A percentile compares a stretch with the other conserved stretches of the same genome.
Conservation (phyloP, 805 yeast species). For the Komagataella kurtzmanii region DNA sequence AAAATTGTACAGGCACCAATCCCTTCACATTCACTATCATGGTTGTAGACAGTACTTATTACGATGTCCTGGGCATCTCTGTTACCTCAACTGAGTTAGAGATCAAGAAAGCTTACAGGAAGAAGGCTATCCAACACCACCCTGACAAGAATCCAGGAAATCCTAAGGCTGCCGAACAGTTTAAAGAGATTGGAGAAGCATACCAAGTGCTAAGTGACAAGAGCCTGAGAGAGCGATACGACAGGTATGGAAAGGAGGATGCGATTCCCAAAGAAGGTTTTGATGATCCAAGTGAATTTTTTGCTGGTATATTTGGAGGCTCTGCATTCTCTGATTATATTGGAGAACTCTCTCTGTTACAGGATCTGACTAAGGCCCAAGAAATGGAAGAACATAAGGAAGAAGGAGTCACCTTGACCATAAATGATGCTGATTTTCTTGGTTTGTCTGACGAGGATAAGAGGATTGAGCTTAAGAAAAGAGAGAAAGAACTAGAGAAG, state of each 20-base stretch:
- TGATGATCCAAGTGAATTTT: slow-evolving; percentile 64
- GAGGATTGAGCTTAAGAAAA: slow-evolving; percentile 16
- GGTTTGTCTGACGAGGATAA: slow-evolving; percentile 14
- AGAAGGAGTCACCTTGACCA: slow-evolving; percentile 11
- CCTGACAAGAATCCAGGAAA: slow-evolving; percentile 76
- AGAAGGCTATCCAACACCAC: slow-evolving; percentile 62
- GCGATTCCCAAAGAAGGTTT: slow-evolving; percentile 61
- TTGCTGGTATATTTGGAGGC: slow-evolving; percentile 72
- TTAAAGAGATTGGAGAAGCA: slow-evolving; percentile 52
- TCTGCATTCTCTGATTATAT: slow-evolving; percentile 78
- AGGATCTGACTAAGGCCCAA: slow-evolving; percentile 41
- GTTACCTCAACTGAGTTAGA: slow-evolving; percentile 49
- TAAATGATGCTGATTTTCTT: slow-evolving; percentile 9
- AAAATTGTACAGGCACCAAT: background rate
- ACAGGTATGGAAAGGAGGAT: slow-evolving; percentile 62
- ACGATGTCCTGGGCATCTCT: slow-evolving; percentile 48
- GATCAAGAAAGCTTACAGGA: slow-evolving; percentile 70
- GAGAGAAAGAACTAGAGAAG: slow-evolving; percentile 16
- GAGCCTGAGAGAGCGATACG: slow-evolving; percentile 50
- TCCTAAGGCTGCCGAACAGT: slow-evolving; percentile 62
- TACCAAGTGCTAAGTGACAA: slow-evolving; percentile 67
- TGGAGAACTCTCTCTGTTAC: slow-evolving; percentile 74
- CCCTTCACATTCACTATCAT: slow-evolving; percentile 15
- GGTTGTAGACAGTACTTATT: slow-evolving; percentile 69
- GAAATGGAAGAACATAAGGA: slow-evolving; percentile 27